phyloP scores from a whole-genome alignment of 2,329 filamentous ascomycete species.

The Cryphonectria radicalis region DNA sequence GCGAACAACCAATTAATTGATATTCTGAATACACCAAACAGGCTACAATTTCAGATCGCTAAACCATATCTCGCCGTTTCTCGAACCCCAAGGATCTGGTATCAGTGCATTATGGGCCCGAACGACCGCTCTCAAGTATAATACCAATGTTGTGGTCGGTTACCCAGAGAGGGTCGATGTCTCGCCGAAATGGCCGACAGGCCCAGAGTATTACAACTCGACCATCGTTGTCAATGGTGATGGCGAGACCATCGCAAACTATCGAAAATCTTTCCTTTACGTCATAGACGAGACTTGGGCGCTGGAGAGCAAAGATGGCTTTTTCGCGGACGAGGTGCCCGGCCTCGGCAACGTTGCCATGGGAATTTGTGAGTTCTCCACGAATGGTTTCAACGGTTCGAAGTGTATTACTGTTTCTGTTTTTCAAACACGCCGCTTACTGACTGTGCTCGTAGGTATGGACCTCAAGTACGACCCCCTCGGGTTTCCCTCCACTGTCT shows the following conservation, averaged over 20 bases:
- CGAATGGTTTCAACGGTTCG: too few species aligned
- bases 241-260: constrained; percentile 63
- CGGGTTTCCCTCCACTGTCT: background rate
- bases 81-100: constrained; percentile 69
- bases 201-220: constrained; percentile 59
- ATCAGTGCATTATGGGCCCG: constrained; percentile 74
- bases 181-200: constrained; percentile 51
- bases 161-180: constrained; percentile 73
- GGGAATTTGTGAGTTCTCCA: constrained; percentile 57
- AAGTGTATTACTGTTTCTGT: too few species aligned
- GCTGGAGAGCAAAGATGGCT: constrained; percentile 45
- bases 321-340: constrained; percentile 38
- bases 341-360: constrained; percentile 57
- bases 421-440: constrained; percentile 4
- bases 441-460: constrained; percentile 47
- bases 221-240: constrained; percentile 58
- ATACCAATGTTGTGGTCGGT: constrained; percentile 71
- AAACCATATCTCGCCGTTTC: constrained; percentile 67
- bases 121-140: constrained; percentile 65
- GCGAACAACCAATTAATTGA: background rate
- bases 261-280: constrained; percentile 63
- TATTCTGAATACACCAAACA: constrained; percentile 33
- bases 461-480: constrained; percentile 51
- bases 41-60: constrained; percentile 80
- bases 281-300: constrained; percentile 66